These are phyloP conservation scores for Apiotrichum siamense DNA, from an alignment of 1,284 basidiomycete genomes.

Conservation along the genomic window DNA sequence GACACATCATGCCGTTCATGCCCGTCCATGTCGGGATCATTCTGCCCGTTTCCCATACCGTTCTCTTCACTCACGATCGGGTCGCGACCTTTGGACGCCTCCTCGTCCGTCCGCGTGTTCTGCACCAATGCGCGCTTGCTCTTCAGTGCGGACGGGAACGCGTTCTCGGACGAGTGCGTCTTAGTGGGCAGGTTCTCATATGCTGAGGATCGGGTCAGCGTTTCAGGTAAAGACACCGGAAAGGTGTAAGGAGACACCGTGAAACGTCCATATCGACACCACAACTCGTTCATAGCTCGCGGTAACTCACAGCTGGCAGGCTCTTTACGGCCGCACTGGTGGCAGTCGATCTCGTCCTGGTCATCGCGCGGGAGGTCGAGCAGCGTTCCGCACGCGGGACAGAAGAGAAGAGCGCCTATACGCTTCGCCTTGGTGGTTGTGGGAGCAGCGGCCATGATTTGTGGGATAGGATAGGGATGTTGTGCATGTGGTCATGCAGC, in stretches of 20 bases:
- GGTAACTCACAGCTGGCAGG: slow-evolving; percentile 76
- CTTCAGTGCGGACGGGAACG: slow-evolving; percentile 82
- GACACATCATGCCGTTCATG: too few relatives aligned
- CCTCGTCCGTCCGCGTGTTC: slow-evolving; percentile 70
- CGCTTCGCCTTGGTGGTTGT: slow-evolving; percentile 24
- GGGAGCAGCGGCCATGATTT: slow-evolving; percentile 4
- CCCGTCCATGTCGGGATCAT: background rate
- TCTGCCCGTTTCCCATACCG: background rate
- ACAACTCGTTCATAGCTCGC: background rate
- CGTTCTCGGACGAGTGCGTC: slow-evolving; percentile 84
- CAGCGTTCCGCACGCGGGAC: slow-evolving; percentile 83
- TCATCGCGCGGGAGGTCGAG: slow-evolving; percentile 77
- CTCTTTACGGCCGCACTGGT: slow-evolving; percentile 80
- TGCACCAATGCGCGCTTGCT: slow-evolving; percentile 83
- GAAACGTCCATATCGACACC: too few relatives aligned
- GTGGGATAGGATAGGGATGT: background rate
- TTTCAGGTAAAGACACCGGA: too few relatives aligned
- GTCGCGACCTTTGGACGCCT: slow-evolving; percentile 67
- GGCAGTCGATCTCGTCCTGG: slow-evolving; percentile 70
- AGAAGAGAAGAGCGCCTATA: slow-evolving; percentile 83
- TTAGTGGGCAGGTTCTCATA: slow-evolving; percentile 89
- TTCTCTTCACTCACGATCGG: slow-evolving; percentile 41
- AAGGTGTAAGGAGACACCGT: too few relatives aligned
- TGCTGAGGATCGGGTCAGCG: slow-evolving; percentile 52
- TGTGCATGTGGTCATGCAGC: background rate